phyloP scores from a whole-genome alignment of 1,284 basidiomycete species.

The Agaricales sp. region DNA sequence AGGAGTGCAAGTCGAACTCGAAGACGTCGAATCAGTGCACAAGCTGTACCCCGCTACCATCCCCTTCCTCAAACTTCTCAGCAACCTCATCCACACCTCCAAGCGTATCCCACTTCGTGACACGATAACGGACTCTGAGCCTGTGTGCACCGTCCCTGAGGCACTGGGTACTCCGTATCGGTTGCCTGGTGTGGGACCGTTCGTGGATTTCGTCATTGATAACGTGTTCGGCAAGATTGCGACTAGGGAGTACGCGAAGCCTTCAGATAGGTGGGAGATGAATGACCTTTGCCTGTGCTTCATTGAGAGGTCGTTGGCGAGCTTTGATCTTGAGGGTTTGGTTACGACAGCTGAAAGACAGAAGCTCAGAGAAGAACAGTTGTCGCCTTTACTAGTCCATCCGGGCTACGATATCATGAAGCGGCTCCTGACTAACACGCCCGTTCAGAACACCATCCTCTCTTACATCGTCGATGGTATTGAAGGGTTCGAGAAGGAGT shows the following conservation, averaged over 20 bases:
- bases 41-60: constrained; percentile 81
- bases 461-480: constrained; percentile 72
- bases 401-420: constrained; percentile 87
- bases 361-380: not conserved
- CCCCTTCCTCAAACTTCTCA: constrained; percentile 79
- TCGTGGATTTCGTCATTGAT: constrained; percentile 80
- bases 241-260: constrained; percentile 63
- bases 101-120: constrained; percentile 55
- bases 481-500: constrained; percentile 64
- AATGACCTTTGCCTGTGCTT: constrained; percentile 81
- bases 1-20: constrained; percentile 74
- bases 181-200: constrained; percentile 68
- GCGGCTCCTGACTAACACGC: constrained; percentile 64
- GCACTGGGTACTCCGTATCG: constrained; percentile 67
- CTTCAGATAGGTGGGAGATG: constrained; percentile 79
- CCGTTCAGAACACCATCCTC: constrained; percentile 64
- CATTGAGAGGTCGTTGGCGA: constrained; percentile 74
- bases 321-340: constrained; percentile 70
- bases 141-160: constrained; percentile 69
- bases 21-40: constrained; percentile 75
- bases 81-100: constrained; percentile 70
- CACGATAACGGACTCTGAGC: constrained; percentile 33
- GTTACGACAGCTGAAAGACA: constrained; percentile 38
- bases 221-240: constrained; percentile 72
- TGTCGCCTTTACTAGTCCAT: constrained; percentile 51